A percentile compares a stretch with the other conserved stretches of the same genome.
Conservation (phyloP, 192 early-diverging fungal species). For the Gigaspora rosea region DNA sequence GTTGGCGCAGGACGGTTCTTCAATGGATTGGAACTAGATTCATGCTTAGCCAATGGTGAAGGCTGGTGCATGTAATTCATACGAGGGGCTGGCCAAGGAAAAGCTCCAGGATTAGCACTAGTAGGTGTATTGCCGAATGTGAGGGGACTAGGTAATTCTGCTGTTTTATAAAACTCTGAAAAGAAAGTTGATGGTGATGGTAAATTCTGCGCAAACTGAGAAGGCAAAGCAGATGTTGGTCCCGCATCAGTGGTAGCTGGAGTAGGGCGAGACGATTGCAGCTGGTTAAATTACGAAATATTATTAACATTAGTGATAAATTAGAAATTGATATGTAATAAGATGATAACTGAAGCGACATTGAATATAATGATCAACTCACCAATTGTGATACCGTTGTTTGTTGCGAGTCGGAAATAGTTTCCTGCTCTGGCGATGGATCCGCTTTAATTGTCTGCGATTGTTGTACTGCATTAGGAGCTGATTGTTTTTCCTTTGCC, state of each 20-base stretch:
- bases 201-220: slow-evolving; percentile 67
- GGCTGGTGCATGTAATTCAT: slow-evolving; percentile 46
- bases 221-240: slow-evolving; percentile 69
- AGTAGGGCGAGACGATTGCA: slow-evolving; percentile 26
- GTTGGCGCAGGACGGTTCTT: too few species aligned
- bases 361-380: neutral
- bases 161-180: slow-evolving; percentile 71
- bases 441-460: slow-evolving; percentile 6
- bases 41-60: slow-evolving; percentile 51
- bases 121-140: slow-evolving; percentile 76
- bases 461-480: neutral
- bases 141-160: slow-evolving; percentile 74
- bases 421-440: slow-evolving; percentile 8
- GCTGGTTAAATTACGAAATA: neutral
- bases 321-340: neutral
- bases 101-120: slow-evolving; percentile 60
- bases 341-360: neutral
- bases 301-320: neutral
- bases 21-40: neutral
- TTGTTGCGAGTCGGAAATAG: slow-evolving; percentile 22
- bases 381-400: neutral
- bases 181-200: slow-evolving; percentile 79
- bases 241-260: slow-evolving; percentile 51
- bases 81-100: slow-evolving; percentile 67
- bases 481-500: slow-evolving; percentile 6